Evolutionary conservation across 2,329 filamentous ascomycete genomes (phyloP).

Genomic region (Alternaria alternata): DNA sequence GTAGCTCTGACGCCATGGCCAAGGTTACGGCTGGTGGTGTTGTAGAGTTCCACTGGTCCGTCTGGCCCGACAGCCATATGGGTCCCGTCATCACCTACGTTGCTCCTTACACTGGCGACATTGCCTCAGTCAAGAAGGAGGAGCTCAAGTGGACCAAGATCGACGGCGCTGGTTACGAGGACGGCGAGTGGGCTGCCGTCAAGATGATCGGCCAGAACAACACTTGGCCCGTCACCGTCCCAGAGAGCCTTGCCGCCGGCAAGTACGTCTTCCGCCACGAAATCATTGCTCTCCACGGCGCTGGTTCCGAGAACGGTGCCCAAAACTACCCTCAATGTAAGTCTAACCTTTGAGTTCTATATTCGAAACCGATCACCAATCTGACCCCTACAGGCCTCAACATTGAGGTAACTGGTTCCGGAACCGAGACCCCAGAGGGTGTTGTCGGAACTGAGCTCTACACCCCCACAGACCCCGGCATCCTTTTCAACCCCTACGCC

Average conservation of each 20-base stretch:
- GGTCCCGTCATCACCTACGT: constrained; percentile 53
- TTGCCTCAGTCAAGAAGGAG: constrained; percentile 45
- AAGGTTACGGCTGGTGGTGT: constrained; percentile 68
- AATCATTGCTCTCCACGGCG: constrained; percentile 60
- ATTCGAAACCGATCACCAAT: not conserved
- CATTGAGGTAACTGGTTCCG: constrained; percentile 59
- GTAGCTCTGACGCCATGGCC: constrained; percentile 53
- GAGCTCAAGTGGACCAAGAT: constrained; percentile 52
- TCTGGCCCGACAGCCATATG: constrained; percentile 49
- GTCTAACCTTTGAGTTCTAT: not conserved
- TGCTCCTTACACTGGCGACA: constrained; percentile 44
- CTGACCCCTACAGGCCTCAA: constrained; percentile 49
- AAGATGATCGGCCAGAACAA: constrained; percentile 57
- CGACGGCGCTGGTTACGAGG: constrained; percentile 41
- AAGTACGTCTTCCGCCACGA: constrained; percentile 67
- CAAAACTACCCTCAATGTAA: constrained; percentile 62
- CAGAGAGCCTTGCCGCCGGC: constrained; percentile 55
- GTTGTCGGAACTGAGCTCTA: constrained; percentile 61
- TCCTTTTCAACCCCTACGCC: constrained; percentile 55
- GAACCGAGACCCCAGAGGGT: constrained; percentile 56
- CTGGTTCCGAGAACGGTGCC: constrained; percentile 56
- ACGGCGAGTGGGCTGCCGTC: constrained; percentile 48
- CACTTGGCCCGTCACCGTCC: constrained; percentile 58
- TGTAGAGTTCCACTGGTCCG: constrained; percentile 63
- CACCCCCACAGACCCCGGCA: constrained; percentile 50